Percentiles rank a stretch among this genome's conserved stretches.
phyloP scores from a whole-genome alignment of 2,329 filamentous ascomycete species.

The Trichoderma afroharzianum region DNA sequence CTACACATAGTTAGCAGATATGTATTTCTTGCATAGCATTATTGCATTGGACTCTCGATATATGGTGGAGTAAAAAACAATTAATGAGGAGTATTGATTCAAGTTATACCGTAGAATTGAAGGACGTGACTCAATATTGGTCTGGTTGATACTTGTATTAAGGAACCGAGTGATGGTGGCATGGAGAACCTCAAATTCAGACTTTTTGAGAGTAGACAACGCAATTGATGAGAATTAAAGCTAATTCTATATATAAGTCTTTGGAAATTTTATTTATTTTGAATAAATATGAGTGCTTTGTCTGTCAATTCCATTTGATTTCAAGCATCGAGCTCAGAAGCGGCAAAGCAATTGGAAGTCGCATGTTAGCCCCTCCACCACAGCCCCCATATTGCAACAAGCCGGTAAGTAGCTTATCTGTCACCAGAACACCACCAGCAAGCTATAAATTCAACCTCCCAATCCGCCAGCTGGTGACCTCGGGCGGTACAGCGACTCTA shows the following conservation, averaged over 20 bases:
- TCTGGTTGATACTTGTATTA: background rate
- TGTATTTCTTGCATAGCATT: conserved; percentile 11
- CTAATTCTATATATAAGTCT: background rate
- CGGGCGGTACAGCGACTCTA: background rate
- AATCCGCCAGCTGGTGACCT: background rate
- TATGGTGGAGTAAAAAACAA: background rate
- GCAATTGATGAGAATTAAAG: background rate
- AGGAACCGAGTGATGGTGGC: background rate
- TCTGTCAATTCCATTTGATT: background rate
- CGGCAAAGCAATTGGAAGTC: background rate
- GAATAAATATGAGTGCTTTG: background rate
- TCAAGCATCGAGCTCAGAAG: background rate
- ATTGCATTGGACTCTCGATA: background rate
- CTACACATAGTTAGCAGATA: conserved; percentile 9
- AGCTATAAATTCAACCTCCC: background rate
- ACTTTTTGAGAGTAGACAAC: background rate
- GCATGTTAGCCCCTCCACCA: background rate
- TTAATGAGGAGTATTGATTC: background rate
- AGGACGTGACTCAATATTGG: no score
- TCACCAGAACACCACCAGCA: background rate
- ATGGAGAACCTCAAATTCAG: background rate
- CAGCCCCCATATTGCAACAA: background rate
- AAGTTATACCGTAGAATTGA: background rate
- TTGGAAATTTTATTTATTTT: background rate
- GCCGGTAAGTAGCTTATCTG: background rate